Percentiles rank a stretch among this genome's conserved stretches.
These are phyloP conservation scores for Pichia sp. DNA, from an alignment of 1,139 yeast genomes.

Conservation along the genomic window DNA sequence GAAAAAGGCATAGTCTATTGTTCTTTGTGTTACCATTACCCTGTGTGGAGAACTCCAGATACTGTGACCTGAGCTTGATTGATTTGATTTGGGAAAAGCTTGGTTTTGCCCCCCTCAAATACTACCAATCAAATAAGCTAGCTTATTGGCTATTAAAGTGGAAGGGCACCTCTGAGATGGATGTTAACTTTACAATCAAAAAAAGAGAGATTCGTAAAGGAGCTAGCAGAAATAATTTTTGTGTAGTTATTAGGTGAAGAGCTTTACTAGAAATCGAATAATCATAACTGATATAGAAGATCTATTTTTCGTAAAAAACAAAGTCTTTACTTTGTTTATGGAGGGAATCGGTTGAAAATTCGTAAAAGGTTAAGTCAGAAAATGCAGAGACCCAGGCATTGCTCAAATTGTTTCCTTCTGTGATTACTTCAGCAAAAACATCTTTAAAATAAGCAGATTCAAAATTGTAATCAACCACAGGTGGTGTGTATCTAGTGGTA, in stretches of 20 bases:
- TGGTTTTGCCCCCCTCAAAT: constrained; percentile 50
- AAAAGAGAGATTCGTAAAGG: constrained; percentile 54
- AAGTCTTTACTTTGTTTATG: no score
- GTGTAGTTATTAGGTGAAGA: constrained; percentile 34
- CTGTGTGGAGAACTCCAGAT: constrained; percentile 77
- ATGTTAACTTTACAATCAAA: constrained; percentile 23
- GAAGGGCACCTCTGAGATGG: constrained; percentile 34
- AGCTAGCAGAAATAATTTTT: constrained; percentile 58
- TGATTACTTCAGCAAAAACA: constrained; percentile 4
- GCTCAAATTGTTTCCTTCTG: constrained; percentile 16
- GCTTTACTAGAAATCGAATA: background rate
- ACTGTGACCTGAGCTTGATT: constrained; percentile 49
- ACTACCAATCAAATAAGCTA: constrained; percentile 67
- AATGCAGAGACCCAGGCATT: constrained; percentile 27
- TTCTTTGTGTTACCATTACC: constrained; percentile 88
- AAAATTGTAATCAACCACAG: constrained; percentile 35
- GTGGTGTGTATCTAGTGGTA: constrained; percentile 32
- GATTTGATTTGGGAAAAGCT: constrained; percentile 46
- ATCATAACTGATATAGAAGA: no score
- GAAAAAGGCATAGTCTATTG: constrained; percentile 28
- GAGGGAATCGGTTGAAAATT: no score
- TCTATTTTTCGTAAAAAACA: no score
- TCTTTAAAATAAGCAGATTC: constrained; percentile 34
- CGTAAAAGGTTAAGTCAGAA: constrained; percentile 25
- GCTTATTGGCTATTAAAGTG: constrained; percentile 69